Base-by-base conservation (phyloP, 1,139 yeast species). In the Geotrichum histeridarum region DNA sequence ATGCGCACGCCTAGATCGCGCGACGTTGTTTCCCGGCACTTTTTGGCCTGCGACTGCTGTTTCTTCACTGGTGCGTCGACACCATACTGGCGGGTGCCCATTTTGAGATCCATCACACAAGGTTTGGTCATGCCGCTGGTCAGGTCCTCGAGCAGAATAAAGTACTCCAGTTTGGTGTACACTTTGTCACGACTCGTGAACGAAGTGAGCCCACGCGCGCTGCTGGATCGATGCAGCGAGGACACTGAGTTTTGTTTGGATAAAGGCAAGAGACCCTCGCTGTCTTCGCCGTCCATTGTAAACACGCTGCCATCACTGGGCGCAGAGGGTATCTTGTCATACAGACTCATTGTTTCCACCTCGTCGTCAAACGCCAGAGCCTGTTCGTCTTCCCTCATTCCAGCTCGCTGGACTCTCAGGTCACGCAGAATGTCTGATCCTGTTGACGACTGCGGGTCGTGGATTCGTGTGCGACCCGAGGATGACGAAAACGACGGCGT, bases 71-170 rank as follows among this genome's bases (percentile, higher is more conserved):
- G 77, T 0, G 98, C 98, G 62, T 89, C 96, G 14, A 91, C 85
- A n/a, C 99, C 99, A 64, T 93, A 93, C 70, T 94, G 99, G 54
- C 99, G 77, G 0, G 99, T 91, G 1, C 99, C 99, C 98, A 94
- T 93, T 68, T 94, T 94, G 61, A 94, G 76, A 70, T 94, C 99
- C 57, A 94, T 74, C 1, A 93, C 98, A 67, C 97, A 90, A 0
- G 99, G 98, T 58, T 79, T 79, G 36, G 71, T 74, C 84, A 93
- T 81, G 36, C 89, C 88, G 51, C 84, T 79, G 0, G 98, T 91
- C 54, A 94, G 73, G 70, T 94, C 99, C 66, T 94, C 99, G 53
- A 91, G 74, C n/a, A 94, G 72, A 41, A 94, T 86, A 65, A 90
- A 90, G 61, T 94, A 76, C 68, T 87, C 95, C 50, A 85, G 82